Evolutionary conservation across 2,329 filamentous ascomycete genomes (phyloP).

Genomic region (Massarina eburnea): DNA sequence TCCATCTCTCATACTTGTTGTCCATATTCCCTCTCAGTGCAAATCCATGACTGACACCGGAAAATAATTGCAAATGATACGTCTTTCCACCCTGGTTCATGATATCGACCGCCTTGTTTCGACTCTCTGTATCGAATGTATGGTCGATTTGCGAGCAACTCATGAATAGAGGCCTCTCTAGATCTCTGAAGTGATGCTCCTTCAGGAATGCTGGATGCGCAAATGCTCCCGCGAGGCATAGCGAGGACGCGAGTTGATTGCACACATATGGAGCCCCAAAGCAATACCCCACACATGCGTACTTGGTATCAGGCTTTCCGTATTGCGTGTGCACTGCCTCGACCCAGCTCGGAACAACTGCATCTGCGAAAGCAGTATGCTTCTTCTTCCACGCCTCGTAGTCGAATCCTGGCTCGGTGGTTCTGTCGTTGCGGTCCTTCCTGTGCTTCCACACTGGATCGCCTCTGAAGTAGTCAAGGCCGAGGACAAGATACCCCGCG

Average conservation of each 20-base stretch:
- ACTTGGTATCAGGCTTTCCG: slow-evolving; percentile 39
- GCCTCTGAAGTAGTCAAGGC: slow-evolving; percentile 51
- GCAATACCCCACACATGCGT: slow-evolving; percentile 47
- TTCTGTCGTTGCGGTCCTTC: slow-evolving; percentile 20
- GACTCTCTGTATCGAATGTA: slow-evolving; percentile 44
- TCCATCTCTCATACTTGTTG: slow-evolving; percentile 46
- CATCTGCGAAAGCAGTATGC: slow-evolving; percentile 47
- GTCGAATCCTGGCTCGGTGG: slow-evolving; percentile 44
- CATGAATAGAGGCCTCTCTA: slow-evolving; percentile 50
- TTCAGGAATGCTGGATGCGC: slow-evolving; percentile 55
- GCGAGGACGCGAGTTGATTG: slow-evolving; percentile 42
- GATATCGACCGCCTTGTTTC: slow-evolving; percentile 49
- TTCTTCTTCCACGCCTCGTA: slow-evolving; percentile 53
- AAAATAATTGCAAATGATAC: slow-evolving; percentile 38
- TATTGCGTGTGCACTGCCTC: slow-evolving; percentile 42
- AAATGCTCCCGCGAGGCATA: slow-evolving; percentile 50
- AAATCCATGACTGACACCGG: slow-evolving; percentile 40
- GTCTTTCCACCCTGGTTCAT: slow-evolving; percentile 42
- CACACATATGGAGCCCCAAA: slow-evolving; percentile 50
- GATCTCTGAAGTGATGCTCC: slow-evolving; percentile 47
- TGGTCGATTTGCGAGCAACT: slow-evolving; percentile 52
- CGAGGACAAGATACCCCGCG: slow-evolving; percentile 47
- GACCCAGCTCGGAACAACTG: slow-evolving; percentile 50
- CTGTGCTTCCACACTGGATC: slow-evolving; percentile 50
- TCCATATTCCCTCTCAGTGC: slow-evolving; percentile 42